Percentiles rank a stretch among this genome's conserved stretches.
phyloP scores from a whole-genome alignment of 2,329 filamentous ascomycete species.

The Claviceps africana region DNA sequence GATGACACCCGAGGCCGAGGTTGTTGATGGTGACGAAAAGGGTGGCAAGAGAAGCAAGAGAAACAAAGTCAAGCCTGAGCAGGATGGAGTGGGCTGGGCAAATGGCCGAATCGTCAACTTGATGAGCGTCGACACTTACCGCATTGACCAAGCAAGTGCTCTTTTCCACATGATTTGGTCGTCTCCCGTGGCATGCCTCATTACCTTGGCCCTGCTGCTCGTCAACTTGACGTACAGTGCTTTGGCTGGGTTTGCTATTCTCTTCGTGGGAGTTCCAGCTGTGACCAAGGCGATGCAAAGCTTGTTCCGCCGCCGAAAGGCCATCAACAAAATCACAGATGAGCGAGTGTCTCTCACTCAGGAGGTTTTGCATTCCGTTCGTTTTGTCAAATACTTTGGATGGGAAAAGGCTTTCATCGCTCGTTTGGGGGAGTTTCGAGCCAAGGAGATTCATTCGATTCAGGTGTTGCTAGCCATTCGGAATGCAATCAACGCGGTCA shows the following conservation, averaged over 20 bases:
- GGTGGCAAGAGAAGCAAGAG: conserved; percentile 24
- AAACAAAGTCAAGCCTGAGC: conserved; percentile 24
- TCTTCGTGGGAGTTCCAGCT: conserved; percentile 64
- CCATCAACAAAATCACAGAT: conserved; percentile 88
- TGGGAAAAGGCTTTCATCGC: conserved; percentile 83
- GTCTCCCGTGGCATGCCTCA: conserved; percentile 59
- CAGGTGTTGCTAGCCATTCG: conserved; percentile 71
- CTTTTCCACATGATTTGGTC: conserved; percentile 91
- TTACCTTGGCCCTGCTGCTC: conserved; percentile 67
- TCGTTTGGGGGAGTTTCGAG: conserved; percentile 59
- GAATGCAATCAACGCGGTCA: conserved; percentile 72
- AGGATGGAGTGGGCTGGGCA: conserved; percentile 70
- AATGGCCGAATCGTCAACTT: conserved; percentile 86
- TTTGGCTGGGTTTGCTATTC: conserved; percentile 70
- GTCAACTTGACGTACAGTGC: conserved; percentile 86
- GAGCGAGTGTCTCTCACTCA: conserved; percentile 83
- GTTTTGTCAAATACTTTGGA: conserved; percentile 93
- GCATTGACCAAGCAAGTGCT: conserved; percentile 74
- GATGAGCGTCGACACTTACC: conserved; percentile 92
- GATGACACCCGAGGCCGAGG: conserved; percentile 22
- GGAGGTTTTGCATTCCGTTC: conserved; percentile 78
- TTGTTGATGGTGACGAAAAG: conserved; percentile 33
- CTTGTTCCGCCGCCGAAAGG: conserved; percentile 59
- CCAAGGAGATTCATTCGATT: conserved; percentile 67
- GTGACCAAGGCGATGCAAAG: conserved; percentile 64